Evolutionary conservation across 129 eudicot genomes (phyloP), one percentile per base, ranked within the genome.

Genomic region (Pulicaria dysenterica): DNA sequence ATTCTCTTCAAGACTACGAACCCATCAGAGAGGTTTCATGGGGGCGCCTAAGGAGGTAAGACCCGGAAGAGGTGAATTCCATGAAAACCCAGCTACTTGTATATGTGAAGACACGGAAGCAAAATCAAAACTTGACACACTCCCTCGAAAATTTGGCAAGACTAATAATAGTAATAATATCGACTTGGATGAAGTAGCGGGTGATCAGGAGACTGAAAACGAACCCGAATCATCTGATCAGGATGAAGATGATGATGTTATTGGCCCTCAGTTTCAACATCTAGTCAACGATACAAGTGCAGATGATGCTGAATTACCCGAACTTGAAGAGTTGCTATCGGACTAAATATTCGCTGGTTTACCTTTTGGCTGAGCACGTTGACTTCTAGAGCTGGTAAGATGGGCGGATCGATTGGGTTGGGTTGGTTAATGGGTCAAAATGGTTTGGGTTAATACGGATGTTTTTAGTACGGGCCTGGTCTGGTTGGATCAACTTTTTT

Each of bases 41-140:
- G 97, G 97, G n/a, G 91, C 77, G 70, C 91, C 97, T 1, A 91
- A 83, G 72, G 97, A 91, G 78, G 83, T 81, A 61, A 79, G 95
- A 72, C 86, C 97, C 6, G 97, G 97, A 53, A 76, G 97, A 73
- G 97, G 97, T 54, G 91, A 73, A 64, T 91, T 91, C 72, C 97
- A 91, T 58, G 97, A 91, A 63, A 91, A 91, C 62, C 97, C 97
- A 4, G 71, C 89, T 55, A 8, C 89, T 37, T 91, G 97, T 75
- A 87, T 91, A 63, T 88, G 92, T 75, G 90, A 86, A 76, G 84
- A 90, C 74, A 64, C 91, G 0, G 86, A 81, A 57, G 88, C 96
- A 61, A 81, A 77, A 78, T 82, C 81, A 15, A 80, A 77, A 69
- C 62, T 37, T 42, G 81, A 86, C 37, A 61, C 86, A 0, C 79